Percentiles rank a stretch among this genome's conserved stretches.
Evolutionary conservation across 2,329 filamentous ascomycete species (phyloP).

Genomic region (Colletotrichum eleusines): DNA sequence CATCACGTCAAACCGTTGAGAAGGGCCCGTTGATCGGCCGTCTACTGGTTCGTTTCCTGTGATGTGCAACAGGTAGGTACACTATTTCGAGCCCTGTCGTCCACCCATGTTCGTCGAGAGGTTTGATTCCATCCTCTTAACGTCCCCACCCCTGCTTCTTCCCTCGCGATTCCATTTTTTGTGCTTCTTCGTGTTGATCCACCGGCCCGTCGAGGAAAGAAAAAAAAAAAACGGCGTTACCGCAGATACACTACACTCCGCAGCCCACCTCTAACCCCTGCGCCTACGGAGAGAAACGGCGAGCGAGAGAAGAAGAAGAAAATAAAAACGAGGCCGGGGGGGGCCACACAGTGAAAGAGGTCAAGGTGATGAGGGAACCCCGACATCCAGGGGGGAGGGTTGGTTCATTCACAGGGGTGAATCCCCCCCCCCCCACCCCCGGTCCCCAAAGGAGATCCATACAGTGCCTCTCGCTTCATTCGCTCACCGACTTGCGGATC

Average conservation of each 20-base stretch:
- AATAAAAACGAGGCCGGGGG: not conserved
- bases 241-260: constrained; percentile 33
- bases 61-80: too few species aligned
- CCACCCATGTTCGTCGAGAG: not conserved
- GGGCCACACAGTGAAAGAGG: constrained; percentile 32
- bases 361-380: not conserved
- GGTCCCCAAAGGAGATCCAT: constrained; percentile 6
- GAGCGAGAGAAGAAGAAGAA: not conserved
- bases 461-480: constrained; percentile 35
- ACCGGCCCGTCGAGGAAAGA: constrained; percentile 16
- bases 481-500: constrained; percentile 31
- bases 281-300: constrained; percentile 1
- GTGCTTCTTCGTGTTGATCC: not conserved
- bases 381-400: not conserved
- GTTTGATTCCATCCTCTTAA: too few species aligned
- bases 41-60: not conserved
- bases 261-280: constrained; percentile 21
- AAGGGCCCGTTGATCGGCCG: not conserved
- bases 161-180: constrained; percentile 32
- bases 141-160: not conserved
- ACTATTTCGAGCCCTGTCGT: not conserved
- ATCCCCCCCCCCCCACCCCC: too few species aligned
- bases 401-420: too few species aligned
- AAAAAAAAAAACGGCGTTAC: constrained; percentile 35
- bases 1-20: not conserved